Evolutionary conservation across 2,329 filamentous ascomycete genomes (phyloP).

Genomic region (Nigrograna mackinnonii): DNA sequence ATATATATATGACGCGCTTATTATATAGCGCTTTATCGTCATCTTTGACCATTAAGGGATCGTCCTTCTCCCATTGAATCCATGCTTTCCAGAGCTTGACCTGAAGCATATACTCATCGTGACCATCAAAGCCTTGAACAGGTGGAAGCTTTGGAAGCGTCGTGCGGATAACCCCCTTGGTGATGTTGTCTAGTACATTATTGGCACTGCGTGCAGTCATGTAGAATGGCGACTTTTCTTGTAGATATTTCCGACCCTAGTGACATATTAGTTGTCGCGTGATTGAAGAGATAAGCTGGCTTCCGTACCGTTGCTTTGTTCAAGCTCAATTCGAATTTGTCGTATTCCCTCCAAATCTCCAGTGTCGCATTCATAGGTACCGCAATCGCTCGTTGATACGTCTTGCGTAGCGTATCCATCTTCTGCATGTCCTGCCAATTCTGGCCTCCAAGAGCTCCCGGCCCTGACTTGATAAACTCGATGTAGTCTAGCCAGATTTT

Average conservation of each 20-base stretch:
- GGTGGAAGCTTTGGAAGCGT: constrained; percentile 83
- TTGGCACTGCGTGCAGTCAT: constrained; percentile 95
- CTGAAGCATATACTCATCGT: constrained; percentile 81
- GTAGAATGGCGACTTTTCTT: constrained; percentile 89
- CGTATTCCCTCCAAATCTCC: constrained; percentile 94
- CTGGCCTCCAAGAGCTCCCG: constrained; percentile 80
- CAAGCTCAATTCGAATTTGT: constrained; percentile 90
- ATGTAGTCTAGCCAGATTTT: constrained; percentile 94
- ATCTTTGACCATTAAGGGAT: constrained; percentile 81
- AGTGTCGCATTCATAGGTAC: constrained; percentile 85
- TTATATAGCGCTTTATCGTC: constrained; percentile 79
- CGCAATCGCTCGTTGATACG: constrained; percentile 86
- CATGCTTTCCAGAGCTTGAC: constrained; percentile 90
- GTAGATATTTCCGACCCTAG: constrained; percentile 89
- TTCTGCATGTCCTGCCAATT: constrained; percentile 98
- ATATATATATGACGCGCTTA: constrained; percentile 82
- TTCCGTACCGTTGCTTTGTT: constrained; percentile 83
- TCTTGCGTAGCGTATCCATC: constrained; percentile 90
- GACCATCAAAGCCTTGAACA: constrained; percentile 81
- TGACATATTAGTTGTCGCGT: constrained; percentile 6
- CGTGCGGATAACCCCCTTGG: constrained; percentile 72
- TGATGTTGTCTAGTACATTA: constrained; percentile 88
- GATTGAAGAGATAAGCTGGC: neutral
- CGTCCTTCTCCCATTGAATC: constrained; percentile 94
- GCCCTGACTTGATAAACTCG: constrained; percentile 86